Percentiles rank a stretch among this genome's conserved stretches.
Evolutionary conservation across 2,329 filamentous ascomycete genomes (phyloP).

Genomic region (Sporothrix mexicana): DNA sequence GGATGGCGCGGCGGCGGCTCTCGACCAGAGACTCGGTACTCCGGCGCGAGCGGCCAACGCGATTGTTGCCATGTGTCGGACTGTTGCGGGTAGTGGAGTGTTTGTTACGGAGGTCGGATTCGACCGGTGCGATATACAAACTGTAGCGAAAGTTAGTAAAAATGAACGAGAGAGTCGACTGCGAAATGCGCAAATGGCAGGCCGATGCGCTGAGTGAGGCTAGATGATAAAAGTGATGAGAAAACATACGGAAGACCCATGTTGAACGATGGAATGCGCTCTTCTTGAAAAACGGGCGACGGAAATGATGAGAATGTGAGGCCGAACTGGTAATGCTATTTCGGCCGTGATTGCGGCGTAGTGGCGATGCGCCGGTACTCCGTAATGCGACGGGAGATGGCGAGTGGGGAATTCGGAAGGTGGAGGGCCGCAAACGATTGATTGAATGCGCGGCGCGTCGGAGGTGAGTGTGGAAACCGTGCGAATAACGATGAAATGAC

Average conservation of each 20-base stretch:
- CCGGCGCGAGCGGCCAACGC: conserved; percentile 36
- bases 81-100: conserved; percentile 28
- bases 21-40: conserved; percentile 34
- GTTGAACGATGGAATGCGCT: neutral
- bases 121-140: conserved; percentile 38
- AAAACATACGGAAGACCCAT: conserved; percentile 39
- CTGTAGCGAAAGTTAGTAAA: conserved; percentile 27
- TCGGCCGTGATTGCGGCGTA: neutral
- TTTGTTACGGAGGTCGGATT: conserved; percentile 38
- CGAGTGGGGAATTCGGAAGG: conserved; percentile 4
- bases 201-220: neutral
- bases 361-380: neutral
- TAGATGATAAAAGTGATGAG: neutral
- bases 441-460: conserved; percentile 26
- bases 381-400: neutral
- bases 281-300: neutral
- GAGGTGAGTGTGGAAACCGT: conserved; percentile 19
- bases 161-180: no score
- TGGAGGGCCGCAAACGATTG: neutral
- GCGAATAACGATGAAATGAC: conserved; percentile 17
- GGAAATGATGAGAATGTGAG: conserved; percentile 1
- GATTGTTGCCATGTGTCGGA: conserved; percentile 8
- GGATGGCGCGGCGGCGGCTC: conserved; percentile 37
- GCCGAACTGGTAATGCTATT: neutral
- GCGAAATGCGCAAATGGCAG: neutral